A percentile compares a stretch with the other conserved stretches of the same genome.
These are phyloP conservation scores for Acanthamoeba lugdunensis DNA, from an alignment of 208 protist genomes.

Conservation along the genomic window DNA sequence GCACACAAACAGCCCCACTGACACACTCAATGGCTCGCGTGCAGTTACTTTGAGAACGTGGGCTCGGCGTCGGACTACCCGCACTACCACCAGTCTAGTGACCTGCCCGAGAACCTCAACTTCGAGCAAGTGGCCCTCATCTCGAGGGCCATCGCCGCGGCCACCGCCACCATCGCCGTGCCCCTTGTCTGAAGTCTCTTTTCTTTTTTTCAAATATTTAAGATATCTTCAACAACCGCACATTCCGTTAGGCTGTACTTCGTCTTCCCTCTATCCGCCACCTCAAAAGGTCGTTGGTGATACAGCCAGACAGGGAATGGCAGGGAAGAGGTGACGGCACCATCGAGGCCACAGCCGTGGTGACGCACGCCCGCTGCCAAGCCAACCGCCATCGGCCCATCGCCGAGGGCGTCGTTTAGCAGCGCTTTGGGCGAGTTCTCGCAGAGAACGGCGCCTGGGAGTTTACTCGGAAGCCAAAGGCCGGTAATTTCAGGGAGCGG, in stretches of 20 bases:
- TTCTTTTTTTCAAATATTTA: not conserved
- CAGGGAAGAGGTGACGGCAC: too few species aligned
- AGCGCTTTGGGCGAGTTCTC: not conserved
- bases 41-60: conserved; percentile 59
- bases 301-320: not conserved
- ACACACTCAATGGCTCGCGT: not conserved
- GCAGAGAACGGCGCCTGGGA: not conserved
- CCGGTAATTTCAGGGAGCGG: not conserved
- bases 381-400: not conserved
- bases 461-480: not conserved
- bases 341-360: too few species aligned
- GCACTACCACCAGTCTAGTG: conserved; percentile 64
- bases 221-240: not conserved
- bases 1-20: too few species aligned
- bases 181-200: not conserved
- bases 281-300: not conserved
- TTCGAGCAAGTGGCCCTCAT: conserved; percentile 23
- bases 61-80: conserved; percentile 56
- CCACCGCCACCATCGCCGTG: conserved; percentile 60
- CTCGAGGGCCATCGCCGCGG: conserved; percentile 41
- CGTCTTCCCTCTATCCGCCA: not conserved
- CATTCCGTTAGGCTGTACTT: too few species aligned
- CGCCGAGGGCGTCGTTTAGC: not conserved
- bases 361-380: too few species aligned
- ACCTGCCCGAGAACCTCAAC: conserved; percentile 45